Evolutionary conservation across 2,329 filamentous ascomycete genomes (phyloP).

Genomic region (Arthrobotrys entomopaga): DNA sequence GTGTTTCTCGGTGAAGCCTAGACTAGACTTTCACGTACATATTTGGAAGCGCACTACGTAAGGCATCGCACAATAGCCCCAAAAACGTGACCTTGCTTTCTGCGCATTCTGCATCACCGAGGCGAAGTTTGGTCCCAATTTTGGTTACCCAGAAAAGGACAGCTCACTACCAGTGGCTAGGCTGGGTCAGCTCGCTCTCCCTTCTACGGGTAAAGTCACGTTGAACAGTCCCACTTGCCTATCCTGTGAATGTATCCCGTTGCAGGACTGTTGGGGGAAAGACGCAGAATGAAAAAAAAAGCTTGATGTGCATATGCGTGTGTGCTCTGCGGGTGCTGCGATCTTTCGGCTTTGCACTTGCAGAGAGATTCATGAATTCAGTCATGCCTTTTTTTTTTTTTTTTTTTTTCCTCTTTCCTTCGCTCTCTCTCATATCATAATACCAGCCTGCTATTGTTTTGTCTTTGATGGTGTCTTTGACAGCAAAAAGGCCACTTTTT

Average conservation of each 20-base stretch:
- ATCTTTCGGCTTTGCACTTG: constrained; percentile 1
- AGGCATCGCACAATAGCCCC: constrained; percentile 12
- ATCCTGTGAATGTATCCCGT: constrained; percentile 21
- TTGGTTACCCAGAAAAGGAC: constrained; percentile 36
- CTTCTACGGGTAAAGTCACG: constrained; percentile 52
- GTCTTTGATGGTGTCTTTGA: constrained; percentile 55
- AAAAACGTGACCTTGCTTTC: constrained; percentile 46
- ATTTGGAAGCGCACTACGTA: constrained; percentile 15
- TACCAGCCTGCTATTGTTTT: constrained; percentile 51
- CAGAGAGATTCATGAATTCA: constrained; percentile 15
- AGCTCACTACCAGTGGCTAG: constrained; percentile 41
- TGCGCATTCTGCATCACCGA: constrained; percentile 33
- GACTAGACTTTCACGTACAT: neutral
- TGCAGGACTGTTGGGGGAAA: constrained; percentile 8
- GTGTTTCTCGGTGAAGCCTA: constrained; percentile 18
- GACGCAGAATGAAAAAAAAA: constrained; percentile 3
- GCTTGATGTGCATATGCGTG: neutral
- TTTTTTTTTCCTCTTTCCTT: no score
- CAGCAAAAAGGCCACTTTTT: constrained; percentile 37
- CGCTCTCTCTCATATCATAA: constrained; percentile 14
- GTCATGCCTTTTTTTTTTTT: no score
- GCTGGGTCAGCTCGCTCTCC: constrained; percentile 41
- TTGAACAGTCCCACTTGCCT: constrained; percentile 52
- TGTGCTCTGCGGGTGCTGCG: neutral
- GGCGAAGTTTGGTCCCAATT: constrained; percentile 50